Conservation (phyloP, 139 green algal species). For the Pycnococcus provasolii region DNA sequence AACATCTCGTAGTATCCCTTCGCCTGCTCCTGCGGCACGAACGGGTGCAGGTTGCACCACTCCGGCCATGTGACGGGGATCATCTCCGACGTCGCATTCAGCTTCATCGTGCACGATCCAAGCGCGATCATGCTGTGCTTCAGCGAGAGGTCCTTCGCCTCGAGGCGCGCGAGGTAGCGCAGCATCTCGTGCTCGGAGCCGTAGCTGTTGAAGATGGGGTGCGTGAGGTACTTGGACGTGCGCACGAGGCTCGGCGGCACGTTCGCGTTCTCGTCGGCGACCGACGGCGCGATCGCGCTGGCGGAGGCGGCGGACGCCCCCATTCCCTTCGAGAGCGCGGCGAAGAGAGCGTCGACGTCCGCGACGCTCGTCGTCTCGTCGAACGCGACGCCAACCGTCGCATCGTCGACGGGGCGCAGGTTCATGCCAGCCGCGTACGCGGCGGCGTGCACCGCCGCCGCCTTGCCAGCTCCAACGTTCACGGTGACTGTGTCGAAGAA, state of each 20-base stretch:
- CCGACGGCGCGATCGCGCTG: conserved; percentile 20
- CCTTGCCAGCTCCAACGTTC: conserved; percentile 39
- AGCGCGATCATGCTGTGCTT: conserved; percentile 96
- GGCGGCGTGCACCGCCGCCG: conserved; percentile 27
- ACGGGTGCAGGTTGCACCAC: conserved; percentile 93
- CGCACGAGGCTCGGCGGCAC: conserved; percentile 44
- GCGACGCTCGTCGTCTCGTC: conserved; percentile 85
- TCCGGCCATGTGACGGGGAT: conserved; percentile 96
- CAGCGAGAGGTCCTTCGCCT: conserved; percentile 92
- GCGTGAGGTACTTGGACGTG: conserved; percentile 51
- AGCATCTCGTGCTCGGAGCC: conserved; percentile 87
- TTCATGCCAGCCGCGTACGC: conserved; percentile 53
- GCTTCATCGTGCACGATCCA: conserved; percentile 99
- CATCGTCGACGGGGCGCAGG: conserved; percentile 64
- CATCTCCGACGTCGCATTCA: conserved; percentile 97
- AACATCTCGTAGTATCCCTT: conserved; percentile 90
- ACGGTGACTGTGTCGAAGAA: conserved; percentile 91
- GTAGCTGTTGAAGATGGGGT: conserved; percentile 58
- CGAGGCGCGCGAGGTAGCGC: conserved; percentile 90
- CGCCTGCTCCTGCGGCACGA: conserved; percentile 73
- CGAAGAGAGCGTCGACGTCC: conserved; percentile 82
- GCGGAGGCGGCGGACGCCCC: background rate
- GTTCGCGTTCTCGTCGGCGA: conserved; percentile 46
- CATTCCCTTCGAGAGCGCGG: conserved; percentile 26
- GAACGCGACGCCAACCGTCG: conserved; percentile 59